phyloP scores from a whole-genome alignment of 257 asterid genomes.

The Datura wrightii region DNA sequence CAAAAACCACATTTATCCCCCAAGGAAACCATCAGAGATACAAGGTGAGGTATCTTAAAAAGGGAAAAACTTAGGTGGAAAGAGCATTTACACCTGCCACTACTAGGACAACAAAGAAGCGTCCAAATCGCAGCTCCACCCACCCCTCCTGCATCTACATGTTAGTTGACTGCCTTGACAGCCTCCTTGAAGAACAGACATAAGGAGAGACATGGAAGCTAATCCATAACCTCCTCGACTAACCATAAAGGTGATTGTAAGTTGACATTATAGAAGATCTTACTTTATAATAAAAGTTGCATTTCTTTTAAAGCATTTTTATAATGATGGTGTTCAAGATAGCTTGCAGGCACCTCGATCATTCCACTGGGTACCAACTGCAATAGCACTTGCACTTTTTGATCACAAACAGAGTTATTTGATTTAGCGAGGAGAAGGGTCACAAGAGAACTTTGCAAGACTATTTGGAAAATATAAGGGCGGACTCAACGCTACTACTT shows the following conservation, averaged over 20 bases:
- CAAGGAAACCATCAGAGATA: constrained; percentile 4
- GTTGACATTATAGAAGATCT: background rate
- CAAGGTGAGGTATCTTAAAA: background rate
- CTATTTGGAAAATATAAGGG: background rate
- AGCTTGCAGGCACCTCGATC: background rate
- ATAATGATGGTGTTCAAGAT: background rate
- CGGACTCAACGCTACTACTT: background rate
- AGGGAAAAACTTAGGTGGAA: background rate
- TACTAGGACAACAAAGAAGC: background rate
- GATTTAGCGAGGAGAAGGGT: background rate
- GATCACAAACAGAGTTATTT: background rate
- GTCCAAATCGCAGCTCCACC: background rate
- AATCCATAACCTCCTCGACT: background rate
- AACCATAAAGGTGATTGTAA: background rate
- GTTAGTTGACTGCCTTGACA: background rate
- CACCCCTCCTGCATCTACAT: constrained; percentile 13
- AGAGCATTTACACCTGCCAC: constrained; percentile 18
- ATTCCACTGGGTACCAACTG: background rate
- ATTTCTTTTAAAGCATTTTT: background rate
- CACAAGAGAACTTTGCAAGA: constrained; percentile 16
- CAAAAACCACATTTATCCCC: background rate
- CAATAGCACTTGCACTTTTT: background rate
- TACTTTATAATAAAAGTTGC: background rate
- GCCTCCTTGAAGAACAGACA: constrained; percentile 18
- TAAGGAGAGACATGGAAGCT: background rate